phyloP scores from a whole-genome alignment of 257 asterid species.

The Jaltomata sinuosa region DNA sequence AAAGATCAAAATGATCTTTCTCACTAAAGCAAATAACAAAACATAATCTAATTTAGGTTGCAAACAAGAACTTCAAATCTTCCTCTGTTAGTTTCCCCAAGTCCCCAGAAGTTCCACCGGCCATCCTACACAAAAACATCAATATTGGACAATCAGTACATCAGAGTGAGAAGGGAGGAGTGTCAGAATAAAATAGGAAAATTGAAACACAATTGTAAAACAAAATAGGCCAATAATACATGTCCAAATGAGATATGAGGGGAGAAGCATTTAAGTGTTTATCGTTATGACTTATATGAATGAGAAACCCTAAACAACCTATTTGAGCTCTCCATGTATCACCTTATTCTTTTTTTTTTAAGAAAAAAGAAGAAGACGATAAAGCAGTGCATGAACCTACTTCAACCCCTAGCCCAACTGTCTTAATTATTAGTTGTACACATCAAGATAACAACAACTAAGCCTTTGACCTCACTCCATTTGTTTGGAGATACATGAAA shows the following conservation, averaged over 20 bases:
- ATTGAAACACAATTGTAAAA: background rate
- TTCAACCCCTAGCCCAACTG: background rate
- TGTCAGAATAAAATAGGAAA: background rate
- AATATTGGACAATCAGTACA: background rate
- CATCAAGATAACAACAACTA: background rate
- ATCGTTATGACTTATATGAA: background rate
- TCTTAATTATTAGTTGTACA: background rate
- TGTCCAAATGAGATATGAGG: background rate
- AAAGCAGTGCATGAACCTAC: background rate
- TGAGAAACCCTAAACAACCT: background rate
- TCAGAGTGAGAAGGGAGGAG: background rate
- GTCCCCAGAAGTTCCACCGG: slow-evolving; percentile 76
- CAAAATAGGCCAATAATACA: background rate
- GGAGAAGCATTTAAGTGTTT: background rate
- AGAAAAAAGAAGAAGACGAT: too few relatives aligned
- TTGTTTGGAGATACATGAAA: too few relatives aligned
- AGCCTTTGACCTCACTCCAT: background rate
- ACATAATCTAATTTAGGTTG: slow-evolving; percentile 14
- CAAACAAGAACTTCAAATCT: slow-evolving; percentile 69
- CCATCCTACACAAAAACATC: slow-evolving; percentile 44
- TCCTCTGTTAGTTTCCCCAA: slow-evolving; percentile 68
- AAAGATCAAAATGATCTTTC: background rate
- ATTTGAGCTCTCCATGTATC: background rate
- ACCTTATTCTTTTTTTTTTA: too few relatives aligned
- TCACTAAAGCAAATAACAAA: background rate